phyloP scores from a whole-genome alignment of 441 rosid species.

The Sinapis alba region DNA sequence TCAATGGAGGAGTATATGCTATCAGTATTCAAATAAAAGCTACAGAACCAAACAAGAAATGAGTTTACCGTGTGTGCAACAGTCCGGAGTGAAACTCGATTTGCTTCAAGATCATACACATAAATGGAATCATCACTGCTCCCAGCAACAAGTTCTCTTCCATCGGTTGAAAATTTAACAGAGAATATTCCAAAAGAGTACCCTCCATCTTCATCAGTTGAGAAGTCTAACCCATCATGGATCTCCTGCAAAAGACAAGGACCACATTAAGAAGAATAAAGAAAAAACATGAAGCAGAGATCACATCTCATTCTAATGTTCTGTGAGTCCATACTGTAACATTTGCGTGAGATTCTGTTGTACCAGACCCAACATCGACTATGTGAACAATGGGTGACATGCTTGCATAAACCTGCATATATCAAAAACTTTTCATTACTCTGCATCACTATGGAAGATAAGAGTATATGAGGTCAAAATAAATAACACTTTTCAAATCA shows the following conservation, averaged over 20 bases:
- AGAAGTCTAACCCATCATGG: background rate
- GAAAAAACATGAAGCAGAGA: too few relatives aligned
- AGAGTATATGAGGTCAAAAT: too few relatives aligned
- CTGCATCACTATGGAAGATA: background rate
- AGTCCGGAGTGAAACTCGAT: slow-evolving; percentile 74
- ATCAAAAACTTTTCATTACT: background rate
- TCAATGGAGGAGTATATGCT: slow-evolving; percentile 35
- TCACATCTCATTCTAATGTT: background rate
- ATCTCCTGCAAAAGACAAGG: background rate
- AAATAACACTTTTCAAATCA: too few relatives aligned
- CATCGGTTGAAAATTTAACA: slow-evolving; percentile 44
- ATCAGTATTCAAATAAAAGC: background rate
- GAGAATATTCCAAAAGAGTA: background rate
- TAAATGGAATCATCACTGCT: slow-evolving; percentile 62
- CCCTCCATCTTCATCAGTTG: background rate
- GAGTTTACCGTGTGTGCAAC: slow-evolving; percentile 64
- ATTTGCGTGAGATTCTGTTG: background rate
- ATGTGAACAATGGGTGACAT: slow-evolving; percentile 56
- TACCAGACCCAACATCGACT: background rate
- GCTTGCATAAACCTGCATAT: slow-evolving; percentile 81
- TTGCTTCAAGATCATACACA: slow-evolving; percentile 84
- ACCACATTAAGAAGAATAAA: background rate
- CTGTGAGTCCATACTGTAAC: background rate
- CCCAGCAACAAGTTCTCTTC: slow-evolving; percentile 84
- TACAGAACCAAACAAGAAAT: background rate